Evolutionary conservation across 164 flowering plant genomes (phyloP).

Genomic region (Euptelea pleiosperma): DNA sequence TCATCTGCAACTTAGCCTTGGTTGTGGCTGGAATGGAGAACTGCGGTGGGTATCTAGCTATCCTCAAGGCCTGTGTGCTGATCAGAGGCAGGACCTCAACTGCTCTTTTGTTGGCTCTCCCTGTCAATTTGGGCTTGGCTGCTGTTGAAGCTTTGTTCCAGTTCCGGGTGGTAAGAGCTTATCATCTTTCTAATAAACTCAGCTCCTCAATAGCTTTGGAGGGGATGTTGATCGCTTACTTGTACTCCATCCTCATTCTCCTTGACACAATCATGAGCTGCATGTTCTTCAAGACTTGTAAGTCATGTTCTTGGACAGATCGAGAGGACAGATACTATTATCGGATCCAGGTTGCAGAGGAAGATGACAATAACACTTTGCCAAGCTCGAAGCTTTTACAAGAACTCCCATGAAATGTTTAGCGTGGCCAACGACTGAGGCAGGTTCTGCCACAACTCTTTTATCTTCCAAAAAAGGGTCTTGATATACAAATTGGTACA

Average conservation of each 20-base stretch:
- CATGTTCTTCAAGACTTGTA: constrained; percentile 38
- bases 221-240: constrained; percentile 46
- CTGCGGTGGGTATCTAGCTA: constrained; percentile 30
- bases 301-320: constrained; percentile 8
- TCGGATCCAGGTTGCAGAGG: constrained; percentile 6
- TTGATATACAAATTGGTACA: background rate
- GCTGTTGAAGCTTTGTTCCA: constrained; percentile 53
- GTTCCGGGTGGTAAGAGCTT: constrained; percentile 35
- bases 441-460: too few relatives aligned
- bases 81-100: constrained; percentile 38
- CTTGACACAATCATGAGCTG: constrained; percentile 47
- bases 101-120: constrained; percentile 40
- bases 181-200: constrained; percentile 9
- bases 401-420: constrained; percentile 6
- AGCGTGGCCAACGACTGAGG: too few relatives aligned
- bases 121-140: constrained; percentile 37
- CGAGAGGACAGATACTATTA: constrained; percentile 7
- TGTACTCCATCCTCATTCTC: constrained; percentile 47
- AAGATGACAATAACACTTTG: background rate
- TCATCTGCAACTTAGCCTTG: constrained; percentile 40
- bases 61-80: constrained; percentile 41
- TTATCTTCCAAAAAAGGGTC: too few relatives aligned
- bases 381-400: constrained; percentile 1
- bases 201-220: constrained; percentile 33
- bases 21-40: constrained; percentile 39